Conservation (phyloP, 805 yeast genomes). For the Suhomyces emberorum region DNA sequence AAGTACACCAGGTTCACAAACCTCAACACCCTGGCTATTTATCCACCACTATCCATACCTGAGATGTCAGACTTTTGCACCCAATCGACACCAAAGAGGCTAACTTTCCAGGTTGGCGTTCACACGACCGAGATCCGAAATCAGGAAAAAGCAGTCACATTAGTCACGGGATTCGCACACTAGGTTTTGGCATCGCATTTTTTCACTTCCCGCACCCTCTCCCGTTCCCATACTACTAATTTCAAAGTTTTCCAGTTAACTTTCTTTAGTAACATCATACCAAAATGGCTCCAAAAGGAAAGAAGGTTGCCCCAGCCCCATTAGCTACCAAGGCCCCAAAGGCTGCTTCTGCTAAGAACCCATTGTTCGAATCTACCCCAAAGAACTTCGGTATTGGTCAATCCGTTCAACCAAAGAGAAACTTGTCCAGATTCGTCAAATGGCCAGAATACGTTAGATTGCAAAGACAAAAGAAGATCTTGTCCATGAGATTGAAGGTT, state of each 20-base stretch:
- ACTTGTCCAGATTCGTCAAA: slow-evolving; percentile 94
- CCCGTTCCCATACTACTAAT: neutral
- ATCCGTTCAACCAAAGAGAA: slow-evolving; percentile 91
- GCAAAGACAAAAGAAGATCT: slow-evolving; percentile 98
- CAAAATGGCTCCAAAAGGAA: slow-evolving; percentile 45
- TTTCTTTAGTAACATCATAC: slow-evolving; percentile 8
- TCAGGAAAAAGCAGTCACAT: slow-evolving; percentile 2
- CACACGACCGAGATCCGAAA: too few species aligned
- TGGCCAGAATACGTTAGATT: slow-evolving; percentile 99
- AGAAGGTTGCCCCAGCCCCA: slow-evolving; percentile 98
- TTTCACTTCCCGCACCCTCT: neutral
- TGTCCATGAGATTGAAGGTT: slow-evolving; percentile 94
- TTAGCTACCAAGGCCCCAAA: slow-evolving; percentile 66
- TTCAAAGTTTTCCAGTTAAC: slow-evolving; percentile 2
- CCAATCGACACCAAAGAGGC: too few species aligned
- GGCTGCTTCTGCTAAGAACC: slow-evolving; percentile 55
- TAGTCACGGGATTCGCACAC: neutral
- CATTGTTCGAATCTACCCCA: slow-evolving; percentile 86
- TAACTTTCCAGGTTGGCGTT: too few species aligned
- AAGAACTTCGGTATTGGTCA: slow-evolving; percentile 97
- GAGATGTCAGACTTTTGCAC: too few species aligned
- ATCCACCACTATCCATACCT: too few species aligned
- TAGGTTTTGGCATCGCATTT: neutral
- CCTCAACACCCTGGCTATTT: too few species aligned
- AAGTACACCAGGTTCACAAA: too few species aligned